phyloP scores from a whole-genome alignment of 2,329 filamentous ascomycete genomes.

The Calonectria pseudoturangicola region DNA sequence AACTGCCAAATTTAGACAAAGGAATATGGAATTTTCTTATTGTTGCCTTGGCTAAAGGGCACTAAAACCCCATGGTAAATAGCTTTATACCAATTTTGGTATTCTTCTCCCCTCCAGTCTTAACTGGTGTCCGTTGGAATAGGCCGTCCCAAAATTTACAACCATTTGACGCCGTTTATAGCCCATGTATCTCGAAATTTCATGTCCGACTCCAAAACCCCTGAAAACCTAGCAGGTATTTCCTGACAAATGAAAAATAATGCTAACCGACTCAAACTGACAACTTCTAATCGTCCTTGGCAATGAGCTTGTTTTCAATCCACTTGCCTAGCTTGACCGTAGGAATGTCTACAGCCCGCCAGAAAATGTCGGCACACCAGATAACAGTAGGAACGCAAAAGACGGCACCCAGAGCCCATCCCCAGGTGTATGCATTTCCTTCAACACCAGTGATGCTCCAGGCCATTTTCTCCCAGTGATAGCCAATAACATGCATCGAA shows the following conservation, averaged over 20 bases:
- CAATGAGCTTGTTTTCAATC: constrained; percentile 68
- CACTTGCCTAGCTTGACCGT: constrained; percentile 74
- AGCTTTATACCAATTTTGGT: background rate
- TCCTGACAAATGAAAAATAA: constrained; percentile 3
- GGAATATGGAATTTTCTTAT: background rate
- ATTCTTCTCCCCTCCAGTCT: constrained; percentile 8
- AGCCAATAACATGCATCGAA: constrained; percentile 71
- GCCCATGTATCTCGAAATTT: constrained; percentile 9
- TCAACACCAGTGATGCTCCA: constrained; percentile 69
- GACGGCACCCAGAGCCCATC: constrained; percentile 67
- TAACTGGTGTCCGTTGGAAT: background rate
- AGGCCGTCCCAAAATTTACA: constrained; percentile 2
- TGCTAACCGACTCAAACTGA: background rate
- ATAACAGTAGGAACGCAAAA: constrained; percentile 72
- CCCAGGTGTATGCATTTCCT: constrained; percentile 65
- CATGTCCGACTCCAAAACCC: constrained; percentile 12
- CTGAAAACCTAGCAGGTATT: background rate
- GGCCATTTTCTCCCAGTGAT: constrained; percentile 69
- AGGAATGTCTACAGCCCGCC: constrained; percentile 73
- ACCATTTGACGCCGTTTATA: constrained; percentile 11
- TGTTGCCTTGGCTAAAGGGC: background rate
- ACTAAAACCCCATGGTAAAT: background rate
- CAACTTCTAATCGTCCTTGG: constrained; percentile 53
- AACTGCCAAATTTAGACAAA: background rate
- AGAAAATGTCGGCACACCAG: constrained; percentile 74